These are phyloP conservation scores for Phylloporus sp. DNA, from an alignment of 768 basidiomycete species.

Conservation along the genomic window DNA sequence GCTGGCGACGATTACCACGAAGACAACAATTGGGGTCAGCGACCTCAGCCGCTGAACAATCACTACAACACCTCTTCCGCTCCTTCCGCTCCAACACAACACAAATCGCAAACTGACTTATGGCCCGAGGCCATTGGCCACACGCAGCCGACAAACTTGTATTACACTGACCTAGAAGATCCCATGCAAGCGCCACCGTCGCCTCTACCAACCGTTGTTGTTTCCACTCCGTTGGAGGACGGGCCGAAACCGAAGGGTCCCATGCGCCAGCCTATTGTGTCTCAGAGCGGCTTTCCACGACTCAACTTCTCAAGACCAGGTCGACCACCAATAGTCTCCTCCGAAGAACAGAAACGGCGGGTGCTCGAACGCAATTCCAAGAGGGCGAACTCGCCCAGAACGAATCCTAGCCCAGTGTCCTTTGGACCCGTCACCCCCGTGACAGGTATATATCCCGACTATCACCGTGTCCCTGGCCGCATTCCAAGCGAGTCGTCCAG, in stretches of 20 bases:
- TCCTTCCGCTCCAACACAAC: constrained; percentile 1
- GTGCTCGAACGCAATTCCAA: constrained; percentile 59
- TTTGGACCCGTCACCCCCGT: constrained; percentile 17
- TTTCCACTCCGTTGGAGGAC: constrained; percentile 43
- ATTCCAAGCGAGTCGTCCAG: not conserved
- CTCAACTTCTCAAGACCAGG: constrained; percentile 66
- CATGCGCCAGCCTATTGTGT: constrained; percentile 41
- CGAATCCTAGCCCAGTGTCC: constrained; percentile 5
- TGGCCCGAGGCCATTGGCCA: constrained; percentile 13
- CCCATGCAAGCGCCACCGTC: constrained; percentile 18
- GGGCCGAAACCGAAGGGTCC: constrained; percentile 17
- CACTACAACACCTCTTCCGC: constrained; percentile 1
- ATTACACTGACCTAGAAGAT: constrained; percentile 9
- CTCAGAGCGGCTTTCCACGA: constrained; percentile 28
- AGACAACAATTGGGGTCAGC: constrained; percentile 36
- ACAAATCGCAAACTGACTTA: constrained; percentile 6
- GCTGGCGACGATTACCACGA: constrained; percentile 34
- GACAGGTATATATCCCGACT: constrained; percentile 17
- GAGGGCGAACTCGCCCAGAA: constrained; percentile 33
- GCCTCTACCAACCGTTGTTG: constrained; percentile 50
- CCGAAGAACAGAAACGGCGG: constrained; percentile 38
- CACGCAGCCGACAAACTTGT: constrained; percentile 3
- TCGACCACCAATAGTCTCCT: constrained; percentile 39
- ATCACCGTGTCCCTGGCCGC: not conserved
- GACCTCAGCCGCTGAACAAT: not conserved